Evolutionary conservation across 192 early-diverging fungal species (phyloP).

Genomic region (Backusella circina): DNA sequence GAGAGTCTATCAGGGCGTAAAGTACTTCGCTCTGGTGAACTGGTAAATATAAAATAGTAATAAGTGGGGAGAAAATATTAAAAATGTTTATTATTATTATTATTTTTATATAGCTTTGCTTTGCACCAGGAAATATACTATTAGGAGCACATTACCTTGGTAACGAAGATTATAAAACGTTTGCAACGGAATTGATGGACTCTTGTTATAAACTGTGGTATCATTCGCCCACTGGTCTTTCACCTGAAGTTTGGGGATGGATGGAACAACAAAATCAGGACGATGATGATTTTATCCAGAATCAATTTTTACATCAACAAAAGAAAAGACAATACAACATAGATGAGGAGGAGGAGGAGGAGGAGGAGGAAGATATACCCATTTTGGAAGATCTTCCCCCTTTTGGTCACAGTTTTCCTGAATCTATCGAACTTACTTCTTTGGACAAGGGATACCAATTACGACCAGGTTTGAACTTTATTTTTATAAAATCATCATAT

Average conservation of each 20-base stretch:
- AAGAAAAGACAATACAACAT: constrained; percentile 2
- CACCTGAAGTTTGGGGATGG: constrained; percentile 45
- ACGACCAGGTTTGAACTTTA: constrained; percentile 45
- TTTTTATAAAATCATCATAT: background rate
- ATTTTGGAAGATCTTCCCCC: background rate
- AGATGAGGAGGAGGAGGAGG: background rate
- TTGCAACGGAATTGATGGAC: constrained; percentile 45
- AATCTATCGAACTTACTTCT: background rate
- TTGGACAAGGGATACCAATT: constrained; percentile 34
- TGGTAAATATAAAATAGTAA: constrained; percentile 11
- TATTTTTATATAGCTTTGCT: constrained; percentile 42
- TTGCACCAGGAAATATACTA: constrained; percentile 47
- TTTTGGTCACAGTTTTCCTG: background rate
- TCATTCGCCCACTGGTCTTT: constrained; percentile 41
- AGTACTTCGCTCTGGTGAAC: constrained; percentile 23
- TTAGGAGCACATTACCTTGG: constrained; percentile 45
- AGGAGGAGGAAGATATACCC: background rate
- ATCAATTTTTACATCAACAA: background rate
- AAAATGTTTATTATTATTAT: background rate
- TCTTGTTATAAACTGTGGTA: constrained; percentile 43
- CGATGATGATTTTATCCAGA: background rate
- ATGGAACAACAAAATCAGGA: background rate
- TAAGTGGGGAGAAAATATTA: background rate
- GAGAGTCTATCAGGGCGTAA: constrained; percentile 1
- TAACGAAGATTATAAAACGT: constrained; percentile 15